These are phyloP conservation scores for Aspergillus texensis DNA, from an alignment of 2,329 filamentous ascomycete species.

Conservation along the genomic window DNA sequence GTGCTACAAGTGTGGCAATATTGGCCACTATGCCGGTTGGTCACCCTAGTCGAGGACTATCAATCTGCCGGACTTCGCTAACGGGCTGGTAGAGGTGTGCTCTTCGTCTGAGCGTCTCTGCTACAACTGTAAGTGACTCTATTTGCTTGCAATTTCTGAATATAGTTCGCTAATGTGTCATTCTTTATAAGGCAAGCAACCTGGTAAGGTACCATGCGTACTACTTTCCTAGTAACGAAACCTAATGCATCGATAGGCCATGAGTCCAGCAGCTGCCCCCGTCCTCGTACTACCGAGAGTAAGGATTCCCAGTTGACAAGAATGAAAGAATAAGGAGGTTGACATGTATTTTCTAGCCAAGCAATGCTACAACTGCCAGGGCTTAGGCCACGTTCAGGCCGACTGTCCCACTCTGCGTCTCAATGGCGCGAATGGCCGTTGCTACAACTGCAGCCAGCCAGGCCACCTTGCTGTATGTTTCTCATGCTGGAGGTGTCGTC, in stretches of 20 bases:
- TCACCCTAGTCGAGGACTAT: conserved; percentile 31
- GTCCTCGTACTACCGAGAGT: conserved; percentile 93
- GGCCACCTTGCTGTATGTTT: conserved; percentile 83
- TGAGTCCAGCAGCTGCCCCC: conserved; percentile 96
- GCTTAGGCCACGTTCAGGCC: conserved; percentile 95
- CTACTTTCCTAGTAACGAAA: conserved; percentile 17
- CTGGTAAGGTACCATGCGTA: conserved; percentile 39
- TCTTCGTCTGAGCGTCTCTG: conserved; percentile 96
- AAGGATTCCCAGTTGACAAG: conserved; percentile 39
- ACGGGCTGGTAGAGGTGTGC: conserved; percentile 74
- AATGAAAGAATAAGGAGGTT: conserved; percentile 14
- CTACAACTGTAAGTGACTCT: conserved; percentile 83
- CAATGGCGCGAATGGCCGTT: conserved; percentile 81
- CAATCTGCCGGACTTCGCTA: conserved; percentile 53
- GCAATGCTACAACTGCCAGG: conserved; percentile 99
- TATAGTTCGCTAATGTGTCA: conserved; percentile 22
- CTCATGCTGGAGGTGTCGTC: not conserved
- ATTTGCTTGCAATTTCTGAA: conserved; percentile 12
- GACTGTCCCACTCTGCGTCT: conserved; percentile 96
- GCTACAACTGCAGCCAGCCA: conserved; percentile 93
- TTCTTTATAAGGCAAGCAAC: conserved; percentile 45
- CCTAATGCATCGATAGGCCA: conserved; percentile 62
- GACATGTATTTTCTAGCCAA: conserved; percentile 63
- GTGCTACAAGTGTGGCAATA: conserved; percentile 78
- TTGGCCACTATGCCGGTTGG: conserved; percentile 67